These are phyloP conservation scores for Wickerhamiella spandovensis DNA, from an alignment of 805 yeast species.

Conservation along the genomic window DNA sequence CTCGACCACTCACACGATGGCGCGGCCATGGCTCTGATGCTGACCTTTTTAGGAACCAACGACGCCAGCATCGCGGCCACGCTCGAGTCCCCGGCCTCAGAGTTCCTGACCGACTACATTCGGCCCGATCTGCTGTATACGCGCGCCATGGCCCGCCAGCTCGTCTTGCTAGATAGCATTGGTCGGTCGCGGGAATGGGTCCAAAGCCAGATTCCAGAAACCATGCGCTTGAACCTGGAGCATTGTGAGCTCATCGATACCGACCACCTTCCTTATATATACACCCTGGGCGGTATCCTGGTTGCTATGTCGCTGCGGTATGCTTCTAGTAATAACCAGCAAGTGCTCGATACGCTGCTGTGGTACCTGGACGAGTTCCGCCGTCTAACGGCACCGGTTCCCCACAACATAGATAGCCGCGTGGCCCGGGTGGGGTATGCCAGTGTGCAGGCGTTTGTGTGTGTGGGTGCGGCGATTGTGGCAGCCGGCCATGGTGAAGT, in stretches of 20 bases:
- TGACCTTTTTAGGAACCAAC: slow-evolving; percentile 59
- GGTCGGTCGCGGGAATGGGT: slow-evolving; percentile 42
- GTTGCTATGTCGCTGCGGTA: slow-evolving; percentile 59
- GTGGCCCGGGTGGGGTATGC: slow-evolving; percentile 29
- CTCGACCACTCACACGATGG: slow-evolving; percentile 48
- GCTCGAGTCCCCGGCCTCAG: slow-evolving; percentile 45
- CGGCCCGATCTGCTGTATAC: slow-evolving; percentile 68
- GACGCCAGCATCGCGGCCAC: slow-evolving; percentile 47
- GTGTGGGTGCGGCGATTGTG: slow-evolving; percentile 53
- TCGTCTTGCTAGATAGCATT: slow-evolving; percentile 64
- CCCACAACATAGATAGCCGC: slow-evolving; percentile 18
- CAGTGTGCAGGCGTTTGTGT: slow-evolving; percentile 43
- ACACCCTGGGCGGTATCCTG: slow-evolving; percentile 61
- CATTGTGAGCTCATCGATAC: slow-evolving; percentile 4
- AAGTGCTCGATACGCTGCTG: slow-evolving; percentile 36
- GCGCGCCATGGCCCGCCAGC: slow-evolving; percentile 45
- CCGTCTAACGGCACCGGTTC: slow-evolving; percentile 30
- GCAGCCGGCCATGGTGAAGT: slow-evolving; percentile 92
- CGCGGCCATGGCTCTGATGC: slow-evolving; percentile 58
- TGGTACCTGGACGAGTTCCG: slow-evolving; percentile 40
- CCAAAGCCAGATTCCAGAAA: slow-evolving; percentile 38
- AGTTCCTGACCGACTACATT: slow-evolving; percentile 48
- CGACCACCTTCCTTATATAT: slow-evolving; percentile 36
- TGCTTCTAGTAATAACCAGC: slow-evolving; percentile 53
- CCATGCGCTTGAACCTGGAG: slow-evolving; percentile 19